Percentiles rank a stretch among this genome's conserved stretches.
phyloP scores from a whole-genome alignment of 2,329 filamentous ascomycete species.

The Pseudogymnoascus sp. region DNA sequence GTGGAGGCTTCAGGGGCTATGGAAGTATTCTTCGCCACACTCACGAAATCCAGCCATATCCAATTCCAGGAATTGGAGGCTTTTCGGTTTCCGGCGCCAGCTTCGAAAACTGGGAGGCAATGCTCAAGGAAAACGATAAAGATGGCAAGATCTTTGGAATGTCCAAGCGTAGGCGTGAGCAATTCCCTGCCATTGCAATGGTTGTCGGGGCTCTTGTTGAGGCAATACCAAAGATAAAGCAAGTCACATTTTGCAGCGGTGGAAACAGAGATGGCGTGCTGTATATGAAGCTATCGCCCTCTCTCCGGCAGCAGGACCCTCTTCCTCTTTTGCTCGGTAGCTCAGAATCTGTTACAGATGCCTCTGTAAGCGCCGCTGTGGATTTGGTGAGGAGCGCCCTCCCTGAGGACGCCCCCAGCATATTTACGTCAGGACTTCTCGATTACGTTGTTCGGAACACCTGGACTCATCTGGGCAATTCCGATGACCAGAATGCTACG shows the following conservation, averaged over 20 bases:
- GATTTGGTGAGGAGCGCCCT: not conserved
- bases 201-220: conserved; percentile 68
- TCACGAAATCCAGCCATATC: conserved; percentile 67
- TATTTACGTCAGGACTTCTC: conserved; percentile 36
- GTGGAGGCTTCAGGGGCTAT: conserved; percentile 85
- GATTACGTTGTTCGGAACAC: conserved; percentile 41
- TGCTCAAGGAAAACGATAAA: conserved; percentile 44
- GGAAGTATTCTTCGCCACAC: conserved; percentile 81
- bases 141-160: conserved; percentile 63
- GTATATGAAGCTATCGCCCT: conserved; percentile 57
- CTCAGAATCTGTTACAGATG: conserved; percentile 33
- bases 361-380: conserved; percentile 10
- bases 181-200: conserved; percentile 76
- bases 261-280: conserved; percentile 80
- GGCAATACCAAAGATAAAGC: conserved; percentile 61
- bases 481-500: conserved; percentile 49
- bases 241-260: conserved; percentile 77
- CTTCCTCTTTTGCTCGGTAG: conserved; percentile 37
- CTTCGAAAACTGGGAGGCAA: conserved; percentile 48
- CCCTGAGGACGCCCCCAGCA: conserved; percentile 33
- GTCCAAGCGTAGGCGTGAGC: conserved; percentile 67
- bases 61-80: conserved; percentile 73
- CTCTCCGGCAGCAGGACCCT: conserved; percentile 57
- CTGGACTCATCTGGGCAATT: conserved; percentile 44
- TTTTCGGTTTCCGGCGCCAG: conserved; percentile 56